Conservation (phyloP, 2,329 filamentous ascomycete species). For the Sporothrix pseudoabietina region DNA sequence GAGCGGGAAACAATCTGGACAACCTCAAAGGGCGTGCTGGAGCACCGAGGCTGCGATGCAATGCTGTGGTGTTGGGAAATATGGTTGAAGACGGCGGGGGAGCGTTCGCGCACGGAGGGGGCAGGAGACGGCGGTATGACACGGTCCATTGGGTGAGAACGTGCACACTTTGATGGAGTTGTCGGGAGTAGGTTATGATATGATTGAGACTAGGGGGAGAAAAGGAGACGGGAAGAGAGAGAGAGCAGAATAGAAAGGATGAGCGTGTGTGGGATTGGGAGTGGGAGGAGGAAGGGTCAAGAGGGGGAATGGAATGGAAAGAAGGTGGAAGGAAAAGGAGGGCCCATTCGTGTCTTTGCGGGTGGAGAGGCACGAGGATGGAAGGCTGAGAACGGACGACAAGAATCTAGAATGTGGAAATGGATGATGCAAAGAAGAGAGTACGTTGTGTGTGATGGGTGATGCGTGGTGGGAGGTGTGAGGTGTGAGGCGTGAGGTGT, state of each 20-base stretch:
- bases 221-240: not conserved
- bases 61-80: slow-evolving; percentile 50
- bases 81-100: slow-evolving; percentile 49
- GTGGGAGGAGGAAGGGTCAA: not conserved
- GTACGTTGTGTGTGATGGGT: not conserved
- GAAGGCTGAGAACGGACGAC: not conserved
- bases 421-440: not conserved
- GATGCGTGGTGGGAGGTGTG: too few relatives aligned
- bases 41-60: slow-evolving; percentile 38
- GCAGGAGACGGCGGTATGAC: slow-evolving; percentile 51
- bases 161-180: not conserved
- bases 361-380: not conserved
- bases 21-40: slow-evolving; percentile 38
- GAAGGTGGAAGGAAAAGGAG: not conserved
- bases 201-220: slow-evolving; percentile 9
- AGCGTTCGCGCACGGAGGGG: slow-evolving; percentile 45
- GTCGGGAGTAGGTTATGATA: not conserved
- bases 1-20: slow-evolving; percentile 44
- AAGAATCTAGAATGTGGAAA: not conserved
- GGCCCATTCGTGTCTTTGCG: not conserved
- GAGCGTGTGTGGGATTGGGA: not conserved
- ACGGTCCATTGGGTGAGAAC: slow-evolving; percentile 43
- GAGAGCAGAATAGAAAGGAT: not conserved
- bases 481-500: not conserved
- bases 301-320: not conserved